These are phyloP conservation scores for Silene coronaria DNA, from an alignment of 179 eudicot species.

Conservation along the genomic window DNA sequence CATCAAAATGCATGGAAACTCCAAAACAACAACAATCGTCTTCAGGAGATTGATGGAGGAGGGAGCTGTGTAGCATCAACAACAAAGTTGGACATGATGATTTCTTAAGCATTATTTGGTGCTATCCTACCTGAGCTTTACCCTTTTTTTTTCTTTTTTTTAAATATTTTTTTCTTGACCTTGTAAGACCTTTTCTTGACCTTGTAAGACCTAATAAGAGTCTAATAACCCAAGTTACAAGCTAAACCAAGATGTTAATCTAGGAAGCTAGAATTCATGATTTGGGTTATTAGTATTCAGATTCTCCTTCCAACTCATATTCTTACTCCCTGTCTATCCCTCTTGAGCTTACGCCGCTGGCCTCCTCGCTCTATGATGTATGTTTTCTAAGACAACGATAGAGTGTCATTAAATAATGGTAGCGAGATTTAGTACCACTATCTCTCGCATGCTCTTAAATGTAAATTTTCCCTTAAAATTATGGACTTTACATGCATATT, in stretches of 20 bases:
- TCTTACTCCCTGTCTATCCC: conserved; percentile 28
- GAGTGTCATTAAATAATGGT: too few relatives aligned
- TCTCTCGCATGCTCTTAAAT: too few relatives aligned
- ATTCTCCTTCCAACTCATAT: conserved; percentile 20
- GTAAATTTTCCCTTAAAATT: too few relatives aligned
- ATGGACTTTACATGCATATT: too few relatives aligned
- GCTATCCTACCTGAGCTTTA: conserved; percentile 37
- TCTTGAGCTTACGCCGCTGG: conserved; percentile 31
- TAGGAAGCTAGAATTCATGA: not conserved
- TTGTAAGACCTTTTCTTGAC: conserved; percentile 44
- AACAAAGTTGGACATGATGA: not conserved
- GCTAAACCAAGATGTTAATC: not conserved
- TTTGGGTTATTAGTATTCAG: not conserved
- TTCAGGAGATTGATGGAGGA: not conserved
- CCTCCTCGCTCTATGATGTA: not conserved
- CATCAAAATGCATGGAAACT: not conserved
- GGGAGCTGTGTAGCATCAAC: not conserved
- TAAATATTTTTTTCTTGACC: conserved; percentile 27
- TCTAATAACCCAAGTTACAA: not conserved
- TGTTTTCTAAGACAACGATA: too few relatives aligned
- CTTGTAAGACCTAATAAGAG: conserved; percentile 29
- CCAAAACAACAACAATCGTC: not conserved
- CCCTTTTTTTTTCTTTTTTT: not conserved
- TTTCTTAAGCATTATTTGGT: conserved; percentile 15
- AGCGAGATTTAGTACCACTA: too few relatives aligned